A percentile compares a stretch with the other conserved stretches of the same genome.
Conservation (phyloP, 2,329 filamentous ascomycete species). For the Talaromyces rugulosus region DNA sequence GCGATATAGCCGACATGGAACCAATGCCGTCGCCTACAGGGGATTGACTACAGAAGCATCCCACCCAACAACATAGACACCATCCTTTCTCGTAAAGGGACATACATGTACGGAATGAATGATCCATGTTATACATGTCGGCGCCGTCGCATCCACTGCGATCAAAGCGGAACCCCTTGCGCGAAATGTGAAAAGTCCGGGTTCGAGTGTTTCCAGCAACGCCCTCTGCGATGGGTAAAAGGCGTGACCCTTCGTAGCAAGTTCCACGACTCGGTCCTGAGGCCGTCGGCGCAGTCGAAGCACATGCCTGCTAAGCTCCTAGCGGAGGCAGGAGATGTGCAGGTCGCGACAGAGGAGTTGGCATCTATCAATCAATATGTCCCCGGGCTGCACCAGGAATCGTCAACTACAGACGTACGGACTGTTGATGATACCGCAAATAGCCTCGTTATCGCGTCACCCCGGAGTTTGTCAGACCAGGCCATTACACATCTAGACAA, state of each 20-base stretch:
- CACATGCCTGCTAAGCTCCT: not conserved
- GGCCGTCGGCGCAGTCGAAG: not conserved
- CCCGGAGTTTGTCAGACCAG: not conserved
- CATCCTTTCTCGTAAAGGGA: too few relatives aligned
- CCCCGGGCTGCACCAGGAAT: not conserved
- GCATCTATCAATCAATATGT: not conserved
- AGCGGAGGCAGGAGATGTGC: not conserved
- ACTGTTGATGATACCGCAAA: not conserved
- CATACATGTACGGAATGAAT: conserved; percentile 7
- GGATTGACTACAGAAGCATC: not conserved
- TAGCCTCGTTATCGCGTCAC: not conserved
- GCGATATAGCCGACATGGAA: not conserved
- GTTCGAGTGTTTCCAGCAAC: conserved; percentile 28
- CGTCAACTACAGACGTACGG: not conserved
- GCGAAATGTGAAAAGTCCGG: conserved; percentile 30
- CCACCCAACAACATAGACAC: not conserved
- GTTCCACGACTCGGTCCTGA: conserved; percentile 14
- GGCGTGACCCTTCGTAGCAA: conserved; percentile 31
- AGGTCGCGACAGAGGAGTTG: not conserved
- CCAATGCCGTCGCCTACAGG: not conserved
- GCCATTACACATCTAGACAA: not conserved
- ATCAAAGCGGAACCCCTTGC: conserved; percentile 26
- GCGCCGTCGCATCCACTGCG: conserved; percentile 32
- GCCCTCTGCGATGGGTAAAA: conserved; percentile 32
- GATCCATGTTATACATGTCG: conserved; percentile 33